A percentile compares a stretch with the other conserved stretches of the same genome.
Evolutionary conservation across 78 protist species (phyloP).

Genomic region (Andalucia godoyi): DNA sequence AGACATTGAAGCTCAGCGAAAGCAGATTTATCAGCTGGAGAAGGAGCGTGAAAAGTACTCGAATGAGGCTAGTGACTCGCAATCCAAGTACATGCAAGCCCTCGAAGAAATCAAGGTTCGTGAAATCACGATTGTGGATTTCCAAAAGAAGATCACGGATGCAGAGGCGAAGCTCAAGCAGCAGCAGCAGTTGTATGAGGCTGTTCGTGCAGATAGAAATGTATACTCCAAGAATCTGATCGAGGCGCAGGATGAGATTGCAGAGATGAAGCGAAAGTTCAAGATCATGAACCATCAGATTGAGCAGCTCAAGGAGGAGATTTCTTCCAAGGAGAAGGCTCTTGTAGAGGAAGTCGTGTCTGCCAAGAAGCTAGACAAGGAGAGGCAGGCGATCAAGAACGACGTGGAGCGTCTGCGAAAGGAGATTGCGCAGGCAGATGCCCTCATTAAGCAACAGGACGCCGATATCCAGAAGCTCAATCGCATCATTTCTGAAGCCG

Average conservation of each 20-base stretch:
- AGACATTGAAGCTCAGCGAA: background rate
- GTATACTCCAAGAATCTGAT: conserved; percentile 65
- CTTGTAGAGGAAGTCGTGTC: background rate
- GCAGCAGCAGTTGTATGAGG: conserved; percentile 72
- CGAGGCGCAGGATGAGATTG: conserved; percentile 65
- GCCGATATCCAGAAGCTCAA: conserved; percentile 44
- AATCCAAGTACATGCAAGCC: conserved; percentile 22
- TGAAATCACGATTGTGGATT: conserved; percentile 26
- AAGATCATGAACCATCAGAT: conserved; percentile 63
- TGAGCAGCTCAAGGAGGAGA: conserved; percentile 73
- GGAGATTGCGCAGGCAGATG: background rate
- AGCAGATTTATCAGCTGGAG: conserved; percentile 42
- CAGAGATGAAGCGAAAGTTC: conserved; percentile 73
- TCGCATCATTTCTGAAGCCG: conserved; percentile 56
- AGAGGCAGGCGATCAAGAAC: conserved; percentile 7
- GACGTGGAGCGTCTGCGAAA: conserved; percentile 4
- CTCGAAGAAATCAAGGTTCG: conserved; percentile 53
- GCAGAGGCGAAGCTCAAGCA: conserved; percentile 45
- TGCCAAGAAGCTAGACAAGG: conserved; percentile 9
- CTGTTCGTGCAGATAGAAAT: conserved; percentile 75
- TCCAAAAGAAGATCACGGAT: conserved; percentile 56
- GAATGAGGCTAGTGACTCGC: conserved; percentile 30
- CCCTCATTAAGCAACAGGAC: conserved; percentile 7
- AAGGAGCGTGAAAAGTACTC: conserved; percentile 40
- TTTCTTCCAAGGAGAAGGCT: conserved; percentile 26